Percentiles rank a stretch among this genome's conserved stretches.
Conservation (phyloP, 495 filamentous ascomycete genomes). For the Bombardia bombarda region DNA sequence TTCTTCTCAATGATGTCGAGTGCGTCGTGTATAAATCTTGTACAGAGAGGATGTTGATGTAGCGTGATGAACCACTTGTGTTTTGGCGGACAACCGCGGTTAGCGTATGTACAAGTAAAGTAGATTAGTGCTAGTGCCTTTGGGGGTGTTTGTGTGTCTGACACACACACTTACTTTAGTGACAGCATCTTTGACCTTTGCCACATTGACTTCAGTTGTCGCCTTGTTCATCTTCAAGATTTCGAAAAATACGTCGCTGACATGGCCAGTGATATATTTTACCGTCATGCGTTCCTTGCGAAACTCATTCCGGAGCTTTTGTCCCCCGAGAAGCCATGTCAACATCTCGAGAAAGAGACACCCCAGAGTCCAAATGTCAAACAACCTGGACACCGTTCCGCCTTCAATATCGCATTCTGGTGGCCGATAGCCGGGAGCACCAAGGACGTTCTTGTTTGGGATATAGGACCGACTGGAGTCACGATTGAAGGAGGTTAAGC, state of each 20-base stretch:
- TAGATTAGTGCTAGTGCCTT: background rate
- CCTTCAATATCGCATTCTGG: constrained; percentile 1
- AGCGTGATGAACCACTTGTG: constrained; percentile 1
- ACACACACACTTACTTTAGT: background rate
- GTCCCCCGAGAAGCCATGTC: constrained; percentile 1
- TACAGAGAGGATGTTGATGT: background rate
- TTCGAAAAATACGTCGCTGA: background rate
- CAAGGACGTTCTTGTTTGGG: background rate
- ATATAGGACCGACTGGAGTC: background rate
- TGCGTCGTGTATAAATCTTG: background rate
- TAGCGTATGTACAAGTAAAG: background rate
- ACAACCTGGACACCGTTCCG: background rate
- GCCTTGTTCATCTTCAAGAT: background rate
- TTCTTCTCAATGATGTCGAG: background rate
- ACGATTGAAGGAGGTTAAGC: constrained; percentile 1
- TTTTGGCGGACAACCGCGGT: too few relatives aligned
- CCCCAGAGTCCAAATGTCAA: constrained; percentile 1
- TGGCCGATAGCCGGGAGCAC: background rate
- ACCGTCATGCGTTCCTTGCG: background rate
- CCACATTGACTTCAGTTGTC: background rate
- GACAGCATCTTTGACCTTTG: background rate
- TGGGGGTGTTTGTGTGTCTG: background rate
- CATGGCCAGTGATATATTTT: background rate
- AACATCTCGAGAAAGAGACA: constrained; percentile 1
- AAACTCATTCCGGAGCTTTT: background rate